Evolutionary conservation across 257 asterid species (phyloP), one percentile per base, ranked within the genome.

Genomic region (Solanum tarijense): DNA sequence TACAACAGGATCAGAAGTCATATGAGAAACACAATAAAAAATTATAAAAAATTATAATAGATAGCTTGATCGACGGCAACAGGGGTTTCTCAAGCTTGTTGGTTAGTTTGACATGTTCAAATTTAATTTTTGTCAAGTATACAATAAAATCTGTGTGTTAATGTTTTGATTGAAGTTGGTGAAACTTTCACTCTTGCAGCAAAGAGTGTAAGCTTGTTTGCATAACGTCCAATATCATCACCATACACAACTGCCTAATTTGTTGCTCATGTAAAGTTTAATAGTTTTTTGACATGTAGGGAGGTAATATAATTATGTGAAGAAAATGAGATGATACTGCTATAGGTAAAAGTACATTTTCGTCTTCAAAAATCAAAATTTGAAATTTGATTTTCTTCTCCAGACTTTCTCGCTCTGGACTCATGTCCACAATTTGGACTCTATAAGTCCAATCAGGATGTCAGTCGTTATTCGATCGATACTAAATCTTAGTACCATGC

Each of bases 41-140:
- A 4, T 1, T 48, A 0, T 12, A 3, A 43, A 13, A 48, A 48
- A 4, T 1, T 48, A 0, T 12, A 3, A 43, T 11, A 48, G 58
- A 48, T 12, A 12, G 20, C 58, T 48, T 3, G 48, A 9, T 43
- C 9, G 3, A 16, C 8, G 3, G 3, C 62, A 52, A 18, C 0
- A 52, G 1, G 3, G 62, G 62, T 52, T 52, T 52, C 23, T 52
- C 9, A 52, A 52, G 3, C 62, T 5, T 18, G 23, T 52, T 18
- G 9, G 8, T 52, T 52, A 18, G 18, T 52, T 52, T 52, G 23
- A 16, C 62, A 52, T 14, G 23, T 52, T 52, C 62, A 52, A 16
- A 20, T 16, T 16, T 16, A 52, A 1, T 52, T 52, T 16, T 23
- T 16, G 9, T 52, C 2, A 55, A 55, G 62, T 55, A 55, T 18